Evolutionary conservation across 257 asterid genomes (phyloP).

Genomic region (Solanum corneliomulleri): DNA sequence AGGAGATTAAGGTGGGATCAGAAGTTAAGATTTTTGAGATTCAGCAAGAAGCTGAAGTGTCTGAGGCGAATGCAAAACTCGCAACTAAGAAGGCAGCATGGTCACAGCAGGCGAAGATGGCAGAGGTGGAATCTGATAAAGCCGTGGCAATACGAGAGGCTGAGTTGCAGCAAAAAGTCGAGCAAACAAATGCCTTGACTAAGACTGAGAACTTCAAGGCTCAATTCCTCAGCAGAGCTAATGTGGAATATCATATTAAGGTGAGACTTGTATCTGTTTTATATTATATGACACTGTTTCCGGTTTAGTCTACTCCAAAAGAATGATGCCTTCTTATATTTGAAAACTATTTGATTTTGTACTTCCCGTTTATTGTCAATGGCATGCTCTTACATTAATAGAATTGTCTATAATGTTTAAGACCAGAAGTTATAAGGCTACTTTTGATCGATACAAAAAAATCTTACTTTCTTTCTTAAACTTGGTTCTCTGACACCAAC

Average conservation of each 20-base stretch:
- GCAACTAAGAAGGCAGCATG: conserved; percentile 52
- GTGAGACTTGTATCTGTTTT: not conserved
- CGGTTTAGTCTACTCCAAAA: not conserved
- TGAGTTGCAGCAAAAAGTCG: conserved; percentile 47
- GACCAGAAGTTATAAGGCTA: not conserved
- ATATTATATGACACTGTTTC: not conserved
- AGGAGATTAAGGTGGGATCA: conserved; percentile 35
- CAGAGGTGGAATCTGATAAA: conserved; percentile 45
- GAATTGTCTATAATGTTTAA: not conserved
- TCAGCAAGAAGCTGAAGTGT: conserved; percentile 44
- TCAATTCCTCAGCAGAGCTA: conserved; percentile 36
- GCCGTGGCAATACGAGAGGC: conserved; percentile 51
- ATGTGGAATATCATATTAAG: conserved; percentile 50
- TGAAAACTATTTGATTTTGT: not conserved
- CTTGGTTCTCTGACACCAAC: not conserved
- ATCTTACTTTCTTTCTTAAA: not conserved
- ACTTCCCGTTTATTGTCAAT: not conserved
- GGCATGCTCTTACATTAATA: not conserved
- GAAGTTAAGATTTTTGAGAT: conserved; percentile 45
- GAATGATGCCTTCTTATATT: not conserved
- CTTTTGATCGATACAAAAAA: not conserved
- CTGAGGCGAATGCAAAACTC: conserved; percentile 35
- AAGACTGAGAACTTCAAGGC: conserved; percentile 53
- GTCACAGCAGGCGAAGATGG: conserved; percentile 42
- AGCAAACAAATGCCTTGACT: conserved; percentile 36